Conservation (phyloP, 768 basidiomycete species). For the Dioszegia crocea region DNA sequence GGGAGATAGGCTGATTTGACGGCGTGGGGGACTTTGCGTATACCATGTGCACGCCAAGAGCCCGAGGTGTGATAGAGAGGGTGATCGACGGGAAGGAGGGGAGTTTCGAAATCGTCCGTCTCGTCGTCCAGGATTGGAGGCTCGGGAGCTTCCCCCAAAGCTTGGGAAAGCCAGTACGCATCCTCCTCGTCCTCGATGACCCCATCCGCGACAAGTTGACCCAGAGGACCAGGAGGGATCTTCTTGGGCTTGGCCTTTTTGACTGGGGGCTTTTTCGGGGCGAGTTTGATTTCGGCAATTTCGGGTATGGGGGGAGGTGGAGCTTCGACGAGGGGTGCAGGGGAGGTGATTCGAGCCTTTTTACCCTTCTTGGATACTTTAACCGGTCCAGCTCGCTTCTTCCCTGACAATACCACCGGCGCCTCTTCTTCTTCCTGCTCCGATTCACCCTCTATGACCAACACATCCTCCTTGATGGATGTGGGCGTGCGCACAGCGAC, state of each 20-base stretch:
- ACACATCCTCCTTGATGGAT: neutral
- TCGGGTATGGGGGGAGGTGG: slow-evolving; percentile 12
- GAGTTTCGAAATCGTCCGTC: slow-evolving; percentile 16
- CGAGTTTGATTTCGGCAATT: slow-evolving; percentile 26
- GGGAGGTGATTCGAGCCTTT: slow-evolving; percentile 31
- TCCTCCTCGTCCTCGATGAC: slow-evolving; percentile 86
- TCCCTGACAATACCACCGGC: neutral
- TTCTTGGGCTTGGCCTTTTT: slow-evolving; percentile 28
- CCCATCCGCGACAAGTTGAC: slow-evolving; percentile 54
- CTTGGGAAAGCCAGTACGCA: slow-evolving; percentile 60
- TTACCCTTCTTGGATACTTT: slow-evolving; percentile 27
- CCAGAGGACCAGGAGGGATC: slow-evolving; percentile 16
- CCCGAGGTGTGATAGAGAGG: slow-evolving; percentile 66
- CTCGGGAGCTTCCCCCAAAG: slow-evolving; percentile 22
- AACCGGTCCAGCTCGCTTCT: slow-evolving; percentile 27
- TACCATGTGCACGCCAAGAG: slow-evolving; percentile 87
- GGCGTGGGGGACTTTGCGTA: slow-evolving; percentile 86
- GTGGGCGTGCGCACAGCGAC: neutral
- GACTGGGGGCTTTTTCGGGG: neutral
- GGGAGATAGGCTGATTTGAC: slow-evolving; percentile 90
- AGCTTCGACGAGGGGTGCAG: slow-evolving; percentile 12
- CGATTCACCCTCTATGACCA: slow-evolving; percentile 5
- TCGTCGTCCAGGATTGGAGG: slow-evolving; percentile 7
- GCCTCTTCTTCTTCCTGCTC: slow-evolving; percentile 14
- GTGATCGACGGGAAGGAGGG: slow-evolving; percentile 27